Base-by-base conservation (phyloP, 345 rosid species). In the Eucalyptus grandis region DNA sequence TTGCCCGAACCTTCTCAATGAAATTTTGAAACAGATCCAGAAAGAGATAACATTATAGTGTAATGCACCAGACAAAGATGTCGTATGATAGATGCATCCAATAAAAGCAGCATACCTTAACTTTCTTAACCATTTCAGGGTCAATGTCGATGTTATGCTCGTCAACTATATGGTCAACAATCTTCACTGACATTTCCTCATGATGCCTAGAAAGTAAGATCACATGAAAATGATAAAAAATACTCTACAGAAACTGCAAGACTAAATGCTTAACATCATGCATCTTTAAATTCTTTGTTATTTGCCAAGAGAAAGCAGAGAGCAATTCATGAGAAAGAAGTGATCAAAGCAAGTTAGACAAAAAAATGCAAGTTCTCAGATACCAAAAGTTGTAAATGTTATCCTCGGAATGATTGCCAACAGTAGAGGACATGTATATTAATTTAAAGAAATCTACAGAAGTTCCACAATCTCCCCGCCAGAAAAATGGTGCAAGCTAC, bases 151-250 rank as follows among this genome's bases (percentile, higher is more conserved):
- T 97, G 90, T 95, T 90, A 91, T 98, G 99, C 89, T 92, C 93
- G 34, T 98, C 99, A 67, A 98, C 95, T 11, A 97, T 97, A 91
- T 93, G 89, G 91, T 98, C 99, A 94, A 96, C 94, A 94, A 98
- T 91, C 91, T 91, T 94, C 49, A 89, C 91, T 26, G 99, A 98
- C 99, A 97, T 98, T 89, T 90, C 92, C 90, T 98, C 99, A 93
- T 98, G 98, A 89, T 95, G 94, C 99, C 99, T 97, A 92, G 82
- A 91, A 86, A 89, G 49, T 60, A 65, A 49, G 89, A 27, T 58
- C 50, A 44, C 65, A 88, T 37, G 43, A 86, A 54, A 86, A 40
- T 22, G 47, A 77, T 37, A 77, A 40, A 14, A 77, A 40, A 24
- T 11, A 5, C 47, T 77, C 27, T 11, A 44, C 85, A 77, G 85